Evolutionary conservation across 2,329 filamentous ascomycete genomes (phyloP).

Genomic region (Samsoniella hepiali): DNA sequence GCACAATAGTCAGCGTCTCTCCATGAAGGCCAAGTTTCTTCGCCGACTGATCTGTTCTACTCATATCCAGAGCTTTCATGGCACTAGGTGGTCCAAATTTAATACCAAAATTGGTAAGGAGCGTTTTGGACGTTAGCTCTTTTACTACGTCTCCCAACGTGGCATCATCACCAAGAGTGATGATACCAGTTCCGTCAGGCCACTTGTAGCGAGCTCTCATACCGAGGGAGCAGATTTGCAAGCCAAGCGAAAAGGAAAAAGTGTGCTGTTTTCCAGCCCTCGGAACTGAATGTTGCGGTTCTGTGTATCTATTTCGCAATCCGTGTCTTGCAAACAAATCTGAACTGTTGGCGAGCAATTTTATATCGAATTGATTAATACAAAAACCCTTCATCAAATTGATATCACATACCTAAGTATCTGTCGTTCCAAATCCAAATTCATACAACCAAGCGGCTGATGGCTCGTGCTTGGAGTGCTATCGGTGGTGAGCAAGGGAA

Average conservation of each 20-base stretch:
- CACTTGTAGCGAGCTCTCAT: constrained; percentile 77
- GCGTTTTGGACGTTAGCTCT: constrained; percentile 61
- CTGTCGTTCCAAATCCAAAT: background rate
- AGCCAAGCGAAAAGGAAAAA: background rate
- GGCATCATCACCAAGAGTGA: constrained; percentile 66
- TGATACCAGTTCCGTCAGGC: constrained; percentile 67
- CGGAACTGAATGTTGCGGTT: background rate
- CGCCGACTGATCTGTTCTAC: constrained; percentile 48
- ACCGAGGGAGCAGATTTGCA: background rate
- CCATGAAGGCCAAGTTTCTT: constrained; percentile 46
- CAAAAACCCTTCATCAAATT: background rate
- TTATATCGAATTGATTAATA: background rate
- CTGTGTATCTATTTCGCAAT: background rate
- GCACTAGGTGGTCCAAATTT: constrained; percentile 76
- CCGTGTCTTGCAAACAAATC: background rate
- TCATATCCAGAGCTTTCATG: constrained; percentile 63
- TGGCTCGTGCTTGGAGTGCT: background rate
- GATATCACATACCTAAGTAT: background rate
- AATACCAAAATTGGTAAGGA: constrained; percentile 64
- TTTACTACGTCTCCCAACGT: constrained; percentile 60
- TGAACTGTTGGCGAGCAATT: background rate
- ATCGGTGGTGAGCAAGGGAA: background rate
- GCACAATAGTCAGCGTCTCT: constrained; percentile 50
- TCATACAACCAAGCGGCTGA: background rate
- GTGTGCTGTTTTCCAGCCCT: background rate